Conservation (phyloP, 257 asterid genomes). For the Nicotiana benthamiana region DNA sequence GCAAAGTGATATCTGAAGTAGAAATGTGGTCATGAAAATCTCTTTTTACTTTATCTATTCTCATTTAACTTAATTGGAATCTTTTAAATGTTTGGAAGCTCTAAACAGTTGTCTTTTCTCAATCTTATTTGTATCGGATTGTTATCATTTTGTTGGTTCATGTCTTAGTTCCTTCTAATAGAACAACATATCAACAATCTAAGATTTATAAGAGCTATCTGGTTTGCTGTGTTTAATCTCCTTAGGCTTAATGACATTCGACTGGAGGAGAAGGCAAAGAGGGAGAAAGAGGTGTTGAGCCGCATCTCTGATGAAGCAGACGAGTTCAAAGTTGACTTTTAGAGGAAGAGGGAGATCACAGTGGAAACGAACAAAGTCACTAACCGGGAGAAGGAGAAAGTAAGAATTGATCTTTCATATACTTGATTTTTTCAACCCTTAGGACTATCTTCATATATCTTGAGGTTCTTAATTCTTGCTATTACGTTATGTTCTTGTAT, state of each 20-base stretch:
- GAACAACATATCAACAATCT: not conserved
- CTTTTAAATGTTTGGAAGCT: not conserved
- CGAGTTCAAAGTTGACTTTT: conserved; percentile 56
- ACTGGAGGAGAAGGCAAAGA: conserved; percentile 71
- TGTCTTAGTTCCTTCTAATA: not conserved
- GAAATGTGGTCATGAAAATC: not conserved
- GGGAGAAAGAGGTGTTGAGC: conserved; percentile 53
- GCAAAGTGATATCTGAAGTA: too few species aligned
- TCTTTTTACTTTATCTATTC: not conserved
- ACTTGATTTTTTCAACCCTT: not conserved
- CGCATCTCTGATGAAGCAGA: conserved; percentile 65
- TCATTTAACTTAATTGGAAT: too few species aligned
- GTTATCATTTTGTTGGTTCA: not conserved
- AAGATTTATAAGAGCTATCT: not conserved
- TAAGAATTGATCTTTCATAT: conserved; percentile 13
- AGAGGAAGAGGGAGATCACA: conserved; percentile 46
- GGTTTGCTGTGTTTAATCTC: not conserved
- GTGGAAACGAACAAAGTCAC: conserved; percentile 41
- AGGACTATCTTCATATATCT: not conserved
- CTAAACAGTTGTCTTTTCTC: not conserved
- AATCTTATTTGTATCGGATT: not conserved
- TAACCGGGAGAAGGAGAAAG: conserved; percentile 72
- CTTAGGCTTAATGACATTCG: conserved; percentile 56
- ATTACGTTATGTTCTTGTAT: too few species aligned
- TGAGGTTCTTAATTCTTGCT: too few species aligned